Evolutionary conservation across 2,329 filamentous ascomycete genomes (phyloP), one percentile per base, ranked within the genome.

Genomic region (Verticillium alfalfae): DNA sequence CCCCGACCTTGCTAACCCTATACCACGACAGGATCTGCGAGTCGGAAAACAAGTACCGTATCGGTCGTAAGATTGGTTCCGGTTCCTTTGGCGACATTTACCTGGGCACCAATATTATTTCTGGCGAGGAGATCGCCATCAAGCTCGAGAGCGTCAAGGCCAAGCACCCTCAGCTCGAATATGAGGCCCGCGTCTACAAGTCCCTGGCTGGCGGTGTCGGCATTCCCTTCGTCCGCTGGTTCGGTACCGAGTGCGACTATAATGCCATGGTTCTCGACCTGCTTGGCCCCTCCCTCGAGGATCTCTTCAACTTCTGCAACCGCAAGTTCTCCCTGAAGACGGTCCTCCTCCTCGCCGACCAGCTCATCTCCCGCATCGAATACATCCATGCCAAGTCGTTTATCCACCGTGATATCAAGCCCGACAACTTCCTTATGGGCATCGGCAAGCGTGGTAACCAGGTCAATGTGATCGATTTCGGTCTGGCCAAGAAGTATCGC

Each of bases 371-470:
- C 67, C 93, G 95, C 71, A 97, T 99, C 78, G 95, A 99, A 81
- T 98, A 98, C 82, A 99, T 99, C 71, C 95, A 99, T 78, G 95
- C 95, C 82, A 98, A 98, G 81, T 97, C 93, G 9, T 98, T 99
- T 79, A 98, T 98, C 76, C 95, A 99, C 81, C 93, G 95, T 79
- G 95, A 99, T 78, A 99, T 99, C 84, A 99, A 99, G 85, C 95
- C 95, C 38, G 95, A 99, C 84, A 98, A 99, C 86, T 99, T 98
- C 82, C 84, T 98, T 58, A 97, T 98, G 94, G 94, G 94, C 66
- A 98, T 98, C 71, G 95, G 95, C 74, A 98, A 98, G 86, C 92
- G 94, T 73, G 95, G 95, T 67, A 99, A 98, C 82, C 94, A 98
- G 83, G 94, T 99, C 84, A 98, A 98, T 71, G 94, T 98, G 58